phyloP scores from a whole-genome alignment of 2,329 filamentous ascomycete species.

The Cercospora sesami region DNA sequence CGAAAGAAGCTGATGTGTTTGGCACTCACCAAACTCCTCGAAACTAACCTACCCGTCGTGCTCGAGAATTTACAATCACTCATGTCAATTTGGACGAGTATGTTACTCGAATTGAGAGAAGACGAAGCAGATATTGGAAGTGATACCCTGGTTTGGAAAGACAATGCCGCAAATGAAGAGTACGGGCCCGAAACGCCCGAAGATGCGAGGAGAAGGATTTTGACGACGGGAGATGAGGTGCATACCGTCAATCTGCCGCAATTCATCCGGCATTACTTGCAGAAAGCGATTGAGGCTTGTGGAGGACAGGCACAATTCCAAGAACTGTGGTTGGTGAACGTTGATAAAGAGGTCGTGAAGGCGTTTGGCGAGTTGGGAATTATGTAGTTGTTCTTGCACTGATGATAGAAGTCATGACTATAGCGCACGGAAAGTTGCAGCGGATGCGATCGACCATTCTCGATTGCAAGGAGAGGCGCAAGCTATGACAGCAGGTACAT shows the following conservation, averaged over 20 bases:
- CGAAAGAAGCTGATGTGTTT: slow-evolving; percentile 72
- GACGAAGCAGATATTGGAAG: slow-evolving; percentile 32
- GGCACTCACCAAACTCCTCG: slow-evolving; percentile 69
- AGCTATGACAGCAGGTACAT: not conserved
- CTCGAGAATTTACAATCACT: slow-evolving; percentile 63
- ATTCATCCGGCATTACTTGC: slow-evolving; percentile 65
- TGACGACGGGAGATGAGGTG: slow-evolving; percentile 63
- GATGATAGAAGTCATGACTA: not conserved
- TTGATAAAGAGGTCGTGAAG: slow-evolving; percentile 69
- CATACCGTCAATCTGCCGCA: slow-evolving; percentile 64
- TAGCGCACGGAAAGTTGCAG: not conserved
- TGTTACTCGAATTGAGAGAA: slow-evolving; percentile 66
- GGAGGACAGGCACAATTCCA: slow-evolving; percentile 69
- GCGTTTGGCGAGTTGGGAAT: slow-evolving; percentile 56
- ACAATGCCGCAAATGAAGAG: slow-evolving; percentile 13
- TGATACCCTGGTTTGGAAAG: slow-evolving; percentile 46
- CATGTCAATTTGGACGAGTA: slow-evolving; percentile 72
- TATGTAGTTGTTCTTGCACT: slow-evolving; percentile 26
- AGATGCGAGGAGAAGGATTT: slow-evolving; percentile 49
- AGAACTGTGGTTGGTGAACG: slow-evolving; percentile 68
- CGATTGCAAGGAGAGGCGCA: not conserved
- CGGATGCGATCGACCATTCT: not conserved
- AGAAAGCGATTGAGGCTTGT: slow-evolving; percentile 57
- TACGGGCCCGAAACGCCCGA: slow-evolving; percentile 45
- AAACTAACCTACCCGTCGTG: slow-evolving; percentile 56